A percentile compares a stretch with the other conserved stretches of the same genome.
Conservation (phyloP, 768 basidiomycete genomes). For the Galerina sulciceps region DNA sequence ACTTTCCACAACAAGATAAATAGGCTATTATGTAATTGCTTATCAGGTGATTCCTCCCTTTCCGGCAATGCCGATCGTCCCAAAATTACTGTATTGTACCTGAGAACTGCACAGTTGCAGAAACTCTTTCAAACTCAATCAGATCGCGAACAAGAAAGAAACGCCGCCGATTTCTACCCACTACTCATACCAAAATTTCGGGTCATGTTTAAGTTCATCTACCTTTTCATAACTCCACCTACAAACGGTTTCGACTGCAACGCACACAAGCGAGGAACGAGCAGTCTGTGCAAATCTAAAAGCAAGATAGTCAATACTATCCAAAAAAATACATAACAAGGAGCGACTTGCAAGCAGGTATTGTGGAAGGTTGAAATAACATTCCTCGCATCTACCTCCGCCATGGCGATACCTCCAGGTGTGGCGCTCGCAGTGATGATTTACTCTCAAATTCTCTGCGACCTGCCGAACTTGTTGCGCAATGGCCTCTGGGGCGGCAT, state of each 20-base stretch:
- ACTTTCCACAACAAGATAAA: constrained; percentile 12
- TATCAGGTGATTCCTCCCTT: constrained; percentile 7
- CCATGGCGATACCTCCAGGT: constrained; percentile 50
- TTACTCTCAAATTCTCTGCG: constrained; percentile 42
- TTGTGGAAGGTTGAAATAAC: constrained; percentile 38
- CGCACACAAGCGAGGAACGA: constrained; percentile 41
- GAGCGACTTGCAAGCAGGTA: constrained; percentile 53
- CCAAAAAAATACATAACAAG: no score
- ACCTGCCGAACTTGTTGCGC: constrained; percentile 34
- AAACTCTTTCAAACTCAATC: no score
- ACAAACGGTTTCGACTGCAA: constrained; percentile 42
- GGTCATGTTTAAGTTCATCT: no score
- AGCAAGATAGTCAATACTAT: not conserved
- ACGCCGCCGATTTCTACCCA: no score
- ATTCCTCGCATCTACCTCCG: constrained; percentile 50
- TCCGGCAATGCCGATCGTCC: no score
- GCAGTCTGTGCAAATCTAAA: constrained; percentile 40
- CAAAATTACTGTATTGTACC: no score
- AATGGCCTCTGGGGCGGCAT: constrained; percentile 32
- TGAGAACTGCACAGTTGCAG: no score
- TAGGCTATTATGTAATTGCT: constrained; percentile 10
- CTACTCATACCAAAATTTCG: no score
- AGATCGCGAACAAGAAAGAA: no score
- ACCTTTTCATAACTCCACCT: no score
- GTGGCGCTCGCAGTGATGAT: constrained; percentile 56